Evolutionary conservation across 495 filamentous ascomycete species (phyloP).

Genomic region (Penicillium tannophilum): DNA sequence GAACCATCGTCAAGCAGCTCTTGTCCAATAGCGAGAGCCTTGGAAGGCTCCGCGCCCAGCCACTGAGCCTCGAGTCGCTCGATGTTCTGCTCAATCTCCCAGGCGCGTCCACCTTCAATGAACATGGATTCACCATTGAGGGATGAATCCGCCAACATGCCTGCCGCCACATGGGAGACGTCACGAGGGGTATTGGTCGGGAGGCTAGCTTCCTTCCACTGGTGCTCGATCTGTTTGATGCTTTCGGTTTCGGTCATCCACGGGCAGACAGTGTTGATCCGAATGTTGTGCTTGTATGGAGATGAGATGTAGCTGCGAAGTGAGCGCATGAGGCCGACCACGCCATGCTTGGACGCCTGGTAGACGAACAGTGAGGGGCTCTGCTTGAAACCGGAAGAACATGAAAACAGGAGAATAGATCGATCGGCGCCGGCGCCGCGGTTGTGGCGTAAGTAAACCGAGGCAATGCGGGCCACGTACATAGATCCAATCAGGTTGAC

Average conservation of each 20-base stretch:
- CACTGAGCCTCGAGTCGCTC: constrained; percentile 44
- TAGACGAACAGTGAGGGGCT: constrained; percentile 51
- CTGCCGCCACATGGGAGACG: constrained; percentile 46
- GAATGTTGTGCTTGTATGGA: constrained; percentile 42
- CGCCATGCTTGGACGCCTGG: constrained; percentile 52
- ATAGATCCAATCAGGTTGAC: constrained; percentile 53
- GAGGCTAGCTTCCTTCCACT: constrained; percentile 47
- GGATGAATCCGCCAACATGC: constrained; percentile 37
- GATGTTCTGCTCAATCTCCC: constrained; percentile 51
- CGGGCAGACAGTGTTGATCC: constrained; percentile 57
- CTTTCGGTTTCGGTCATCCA: constrained; percentile 54
- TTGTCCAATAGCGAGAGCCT: constrained; percentile 40
- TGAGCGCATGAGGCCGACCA: constrained; percentile 52
- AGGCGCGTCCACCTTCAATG: constrained; percentile 49
- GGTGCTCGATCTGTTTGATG: constrained; percentile 40
- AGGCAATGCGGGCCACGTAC: constrained; percentile 48
- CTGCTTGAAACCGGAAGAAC: constrained; percentile 49
- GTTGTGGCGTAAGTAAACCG: constrained; percentile 49
- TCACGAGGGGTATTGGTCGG: constrained; percentile 48
- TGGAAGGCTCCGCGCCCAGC: constrained; percentile 46
- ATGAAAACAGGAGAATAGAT: constrained; percentile 49
- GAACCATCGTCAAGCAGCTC: constrained; percentile 35
- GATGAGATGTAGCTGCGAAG: constrained; percentile 42
- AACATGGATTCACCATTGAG: constrained; percentile 51
- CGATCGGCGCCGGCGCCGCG: constrained; percentile 43